Evolutionary conservation across 2,329 filamentous ascomycete species (phyloP).

Genomic region (Cadophora gregata): DNA sequence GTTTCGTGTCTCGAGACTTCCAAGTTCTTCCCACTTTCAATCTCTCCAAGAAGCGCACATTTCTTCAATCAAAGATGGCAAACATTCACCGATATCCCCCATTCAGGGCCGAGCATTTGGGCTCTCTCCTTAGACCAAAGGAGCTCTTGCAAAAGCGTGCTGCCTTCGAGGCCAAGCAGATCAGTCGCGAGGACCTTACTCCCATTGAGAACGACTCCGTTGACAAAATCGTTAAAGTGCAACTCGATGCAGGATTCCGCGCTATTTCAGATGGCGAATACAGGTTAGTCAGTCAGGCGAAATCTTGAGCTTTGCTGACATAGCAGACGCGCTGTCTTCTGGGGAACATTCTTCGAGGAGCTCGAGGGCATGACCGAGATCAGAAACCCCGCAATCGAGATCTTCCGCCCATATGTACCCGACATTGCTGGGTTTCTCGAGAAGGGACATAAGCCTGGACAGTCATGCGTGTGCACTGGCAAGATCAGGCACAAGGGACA

Average conservation of each 20-base stretch:
- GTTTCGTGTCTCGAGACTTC: background rate
- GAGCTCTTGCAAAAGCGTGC: slow-evolving; percentile 61
- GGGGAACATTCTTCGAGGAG: slow-evolving; percentile 41
- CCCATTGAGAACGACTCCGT: slow-evolving; percentile 63
- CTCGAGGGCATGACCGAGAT: slow-evolving; percentile 41
- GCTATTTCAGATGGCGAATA: slow-evolving; percentile 67
- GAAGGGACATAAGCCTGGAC: slow-evolving; percentile 54
- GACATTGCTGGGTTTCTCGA: slow-evolving; percentile 51
- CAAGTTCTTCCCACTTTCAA: background rate
- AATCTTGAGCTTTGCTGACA: background rate
- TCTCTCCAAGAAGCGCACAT: background rate
- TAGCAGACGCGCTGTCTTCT: slow-evolving; percentile 39
- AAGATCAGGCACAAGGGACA: slow-evolving; percentile 53
- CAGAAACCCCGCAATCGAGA: slow-evolving; percentile 45
- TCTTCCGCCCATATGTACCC: slow-evolving; percentile 49
- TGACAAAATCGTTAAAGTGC: slow-evolving; percentile 62
- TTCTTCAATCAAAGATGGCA: background rate
- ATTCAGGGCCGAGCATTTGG: slow-evolving; percentile 69
- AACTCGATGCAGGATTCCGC: slow-evolving; percentile 61
- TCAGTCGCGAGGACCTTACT: slow-evolving; percentile 49
- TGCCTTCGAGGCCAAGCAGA: slow-evolving; percentile 58
- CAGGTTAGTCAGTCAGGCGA: slow-evolving; percentile 27
- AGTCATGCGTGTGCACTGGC: slow-evolving; percentile 53
- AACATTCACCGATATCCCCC: slow-evolving; percentile 46
- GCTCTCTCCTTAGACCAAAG: slow-evolving; percentile 66